Percentiles rank a stretch among this genome's conserved stretches.
These are phyloP conservation scores for Centaurea solstitialis DNA, from an alignment of 129 eudicot genomes.

Conservation along the genomic window DNA sequence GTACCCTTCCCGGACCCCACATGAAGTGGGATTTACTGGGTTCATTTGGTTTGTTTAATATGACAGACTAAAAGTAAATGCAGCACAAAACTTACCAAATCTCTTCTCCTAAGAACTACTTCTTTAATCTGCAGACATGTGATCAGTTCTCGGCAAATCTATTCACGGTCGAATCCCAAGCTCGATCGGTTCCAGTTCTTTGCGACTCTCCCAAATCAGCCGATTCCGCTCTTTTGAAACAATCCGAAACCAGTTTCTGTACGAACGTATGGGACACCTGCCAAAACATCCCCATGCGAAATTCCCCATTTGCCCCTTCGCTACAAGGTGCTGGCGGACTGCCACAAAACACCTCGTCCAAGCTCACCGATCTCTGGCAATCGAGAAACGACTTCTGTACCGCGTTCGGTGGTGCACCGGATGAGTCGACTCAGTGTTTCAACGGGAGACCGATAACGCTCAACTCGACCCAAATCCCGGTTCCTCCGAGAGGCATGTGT, in stretches of 20 bases:
- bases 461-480: conserved; percentile 37
- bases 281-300: conserved; percentile 43
- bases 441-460: conserved; percentile 53
- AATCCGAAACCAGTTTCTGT: conserved; percentile 48
- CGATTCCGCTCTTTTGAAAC: conserved; percentile 35
- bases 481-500: conserved; percentile 70
- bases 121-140: conserved; percentile 58
- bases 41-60: background rate
- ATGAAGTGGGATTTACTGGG: background rate
- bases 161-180: conserved; percentile 41
- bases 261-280: conserved; percentile 72
- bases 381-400: conserved; percentile 66
- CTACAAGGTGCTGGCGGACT: conserved; percentile 52
- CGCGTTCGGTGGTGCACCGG: conserved; percentile 62
- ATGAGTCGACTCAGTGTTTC: conserved; percentile 49
- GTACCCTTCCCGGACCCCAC: background rate
- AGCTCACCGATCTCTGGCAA: conserved; percentile 77
- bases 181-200: conserved; percentile 65
- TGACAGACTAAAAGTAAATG: background rate
- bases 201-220: conserved; percentile 60
- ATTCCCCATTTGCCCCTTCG: conserved; percentile 85
- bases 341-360: conserved; percentile 59
- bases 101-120: background rate
- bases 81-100: background rate
- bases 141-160: conserved; percentile 81